Evolutionary conservation across 352 stramenopile genomes (phyloP), one percentile per base, ranked within the genome.

Genomic region (Phytophthora hibernalis): DNA sequence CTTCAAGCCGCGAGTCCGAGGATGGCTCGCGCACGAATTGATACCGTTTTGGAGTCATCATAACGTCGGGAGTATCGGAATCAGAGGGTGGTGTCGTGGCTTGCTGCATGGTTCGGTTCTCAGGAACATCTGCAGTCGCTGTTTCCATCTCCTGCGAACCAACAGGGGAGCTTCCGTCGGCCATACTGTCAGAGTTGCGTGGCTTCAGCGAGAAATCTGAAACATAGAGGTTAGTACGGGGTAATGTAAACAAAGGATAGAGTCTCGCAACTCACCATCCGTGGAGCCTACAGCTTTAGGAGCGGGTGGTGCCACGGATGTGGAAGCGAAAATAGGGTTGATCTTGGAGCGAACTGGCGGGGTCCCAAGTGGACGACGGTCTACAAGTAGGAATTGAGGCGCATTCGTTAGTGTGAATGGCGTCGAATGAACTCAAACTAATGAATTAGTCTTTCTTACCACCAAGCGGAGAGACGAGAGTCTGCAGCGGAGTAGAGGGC

Each of bases 21-120:
- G 81, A 74, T 8, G 82, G 70, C 48, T 93, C 85, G 2, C 80
- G 82, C 49, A 93, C 85, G 51, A 93, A 93, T 62, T 89, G 74
- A 76, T 90, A 93, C 35, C 80, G 76, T 58, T 90, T 89, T 9
- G 83, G 85, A n/a, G 83, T 93, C 49, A 83, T 74, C 26, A 90
- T 61, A 12, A 72, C 33, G n/a, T 68, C 40, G 50, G 66, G 54
- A 10, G 47, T 80, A 35, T 70, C 48, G 20, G 69, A 53, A 42
- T 64, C 68, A n/a, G 63, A 65, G 5, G 77, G 74, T n/a, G 72
- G 72, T 15, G 76, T 74, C n/a, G 64, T 72, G 16, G 57, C 62
- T 4, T 73, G 56, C 24, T 83, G 61, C 48, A 78, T 33, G 15
- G 67, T 69, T 55, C 58, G 57, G 48, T 74, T 77, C 48, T 73